Base-by-base conservation (phyloP, 306 rosid genomes). In the Phaseolus lunatus region DNA sequence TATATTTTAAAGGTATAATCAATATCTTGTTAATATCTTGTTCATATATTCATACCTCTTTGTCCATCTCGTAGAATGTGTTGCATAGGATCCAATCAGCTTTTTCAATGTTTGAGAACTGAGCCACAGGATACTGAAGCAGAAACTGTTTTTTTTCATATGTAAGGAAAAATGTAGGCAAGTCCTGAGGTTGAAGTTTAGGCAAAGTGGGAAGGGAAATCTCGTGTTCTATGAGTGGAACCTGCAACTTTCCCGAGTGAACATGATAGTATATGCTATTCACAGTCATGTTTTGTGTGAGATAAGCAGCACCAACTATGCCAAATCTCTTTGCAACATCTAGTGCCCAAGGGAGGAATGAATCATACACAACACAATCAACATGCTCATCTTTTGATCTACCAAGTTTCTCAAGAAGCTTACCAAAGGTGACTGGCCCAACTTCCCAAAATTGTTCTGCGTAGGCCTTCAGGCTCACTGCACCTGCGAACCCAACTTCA, bases 271-370 rank as follows among this genome's bases (percentile, higher is more conserved):
- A n/a, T 14, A 15, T 27, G 2, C 2, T 59, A 59, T 5, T 27
- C 20, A 29, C 67, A 27, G 0, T 29, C 29, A 29, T 11, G 6
- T 20, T 20, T 15, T 59, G 67, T 2, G 67, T 59, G 43, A 59
- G 20, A 15, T 14, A 59, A 29, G 7, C 41, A 59, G 67, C 67
- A 27, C 67, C 66, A 50, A 44, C 45, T 1, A 80, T 7, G 15
- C 67, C 87, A 37, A 61, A 41, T 26, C 41, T n/a, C 58, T 76
- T 80, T 59, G 84, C 84, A 49, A 84, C 56, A 5, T 84, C 84
- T 1, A 84, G 82, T 15, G 59, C 72, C 87, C 87, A 84, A 53
- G 85, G 78, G 31, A 80, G 0, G 65, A 77, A 49, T 2, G 80
- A 27, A 69, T 77, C 85, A 54, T 84, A 79, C 8, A 84, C 72